Conservation (phyloP, 257 asterid species). For the Datura wrightii region DNA sequence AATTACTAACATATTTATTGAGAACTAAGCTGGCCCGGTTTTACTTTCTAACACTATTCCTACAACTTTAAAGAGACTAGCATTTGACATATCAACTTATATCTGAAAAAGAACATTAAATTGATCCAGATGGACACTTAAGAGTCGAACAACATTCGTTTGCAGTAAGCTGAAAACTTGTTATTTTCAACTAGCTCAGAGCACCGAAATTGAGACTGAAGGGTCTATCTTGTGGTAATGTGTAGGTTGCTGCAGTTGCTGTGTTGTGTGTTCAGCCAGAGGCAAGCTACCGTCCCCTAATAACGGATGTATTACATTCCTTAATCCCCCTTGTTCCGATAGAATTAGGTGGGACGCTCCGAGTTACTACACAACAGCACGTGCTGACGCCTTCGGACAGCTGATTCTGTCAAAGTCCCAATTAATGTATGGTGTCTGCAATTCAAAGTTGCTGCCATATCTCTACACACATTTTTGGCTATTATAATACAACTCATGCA, state of each 20-base stretch:
- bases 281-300: constrained; percentile 82
- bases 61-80: neutral
- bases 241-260: constrained; percentile 85
- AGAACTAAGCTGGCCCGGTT: neutral
- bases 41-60: neutral
- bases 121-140: neutral
- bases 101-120: neutral
- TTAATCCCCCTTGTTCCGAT: constrained; percentile 76
- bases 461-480: constrained; percentile 7
- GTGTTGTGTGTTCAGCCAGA: constrained; percentile 81
- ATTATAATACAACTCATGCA: neutral
- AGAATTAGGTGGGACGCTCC: constrained; percentile 72
- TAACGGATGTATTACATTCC: constrained; percentile 78
- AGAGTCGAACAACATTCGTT: neutral
- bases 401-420: constrained; percentile 24
- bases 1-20: neutral
- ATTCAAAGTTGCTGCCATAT: neutral
- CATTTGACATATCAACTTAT: neutral
- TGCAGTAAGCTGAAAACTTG: neutral
- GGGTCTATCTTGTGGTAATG: neutral
- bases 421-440: neutral
- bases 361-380: constrained; percentile 37
- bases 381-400: constrained; percentile 21
- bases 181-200: neutral
- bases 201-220: neutral